phyloP scores from a whole-genome alignment of 352 stramenopile species.

The Phytophthora rubi region DNA sequence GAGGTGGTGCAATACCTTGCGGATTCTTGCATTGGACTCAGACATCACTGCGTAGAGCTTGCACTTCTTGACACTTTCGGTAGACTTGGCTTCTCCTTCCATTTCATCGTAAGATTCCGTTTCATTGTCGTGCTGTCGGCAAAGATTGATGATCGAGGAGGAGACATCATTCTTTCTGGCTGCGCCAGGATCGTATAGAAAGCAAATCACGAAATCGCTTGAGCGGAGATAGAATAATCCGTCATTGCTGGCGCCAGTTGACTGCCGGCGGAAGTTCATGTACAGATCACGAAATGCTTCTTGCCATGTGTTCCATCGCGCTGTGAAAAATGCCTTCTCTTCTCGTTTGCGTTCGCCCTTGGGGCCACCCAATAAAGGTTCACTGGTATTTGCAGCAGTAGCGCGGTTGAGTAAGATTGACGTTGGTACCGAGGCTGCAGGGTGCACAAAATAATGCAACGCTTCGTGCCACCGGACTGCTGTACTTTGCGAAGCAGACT shows the following conservation, averaged over 20 bases:
- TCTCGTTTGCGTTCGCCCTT: conserved; percentile 50
- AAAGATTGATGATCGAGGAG: conserved; percentile 47
- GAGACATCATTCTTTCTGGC: background rate
- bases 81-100: conserved; percentile 10
- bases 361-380: conserved; percentile 24
- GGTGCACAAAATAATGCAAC: conserved; percentile 74
- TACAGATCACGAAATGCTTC: conserved; percentile 74
- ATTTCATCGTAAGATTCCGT: background rate
- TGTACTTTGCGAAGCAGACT: conserved; percentile 18
- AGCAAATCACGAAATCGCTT: conserved; percentile 69
- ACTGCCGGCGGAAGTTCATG: conserved; percentile 56
- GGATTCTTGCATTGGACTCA: conserved; percentile 66
- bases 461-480: conserved; percentile 68
- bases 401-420: conserved; percentile 59
- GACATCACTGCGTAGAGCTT: conserved; percentile 65
- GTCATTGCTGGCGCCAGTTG: background rate
- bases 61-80: conserved; percentile 8
- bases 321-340: conserved; percentile 66
- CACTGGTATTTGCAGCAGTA: conserved; percentile 29
- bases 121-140: conserved; percentile 35
- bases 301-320: conserved; percentile 69
- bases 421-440: conserved; percentile 53
- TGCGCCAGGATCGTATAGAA: conserved; percentile 38
- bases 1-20: conserved; percentile 69
- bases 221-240: conserved; percentile 65